phyloP scores from a whole-genome alignment of 495 filamentous ascomycete species.

The Neohortaea acidophila region DNA sequence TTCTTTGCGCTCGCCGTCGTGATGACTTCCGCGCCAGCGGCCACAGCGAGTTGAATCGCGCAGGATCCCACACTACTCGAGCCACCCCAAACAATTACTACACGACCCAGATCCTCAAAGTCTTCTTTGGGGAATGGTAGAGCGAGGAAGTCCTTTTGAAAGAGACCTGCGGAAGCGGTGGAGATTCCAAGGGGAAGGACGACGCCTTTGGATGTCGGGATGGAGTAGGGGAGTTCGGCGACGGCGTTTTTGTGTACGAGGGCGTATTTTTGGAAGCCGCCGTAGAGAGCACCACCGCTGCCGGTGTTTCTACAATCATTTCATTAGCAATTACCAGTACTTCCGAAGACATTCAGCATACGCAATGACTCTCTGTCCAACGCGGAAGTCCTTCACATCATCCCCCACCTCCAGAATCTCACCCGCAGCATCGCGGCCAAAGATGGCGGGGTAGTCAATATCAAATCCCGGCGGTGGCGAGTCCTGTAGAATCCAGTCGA shows the following conservation, averaged over 20 bases:
- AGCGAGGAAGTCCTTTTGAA: constrained; percentile 27
- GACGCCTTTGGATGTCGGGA: constrained; percentile 30
- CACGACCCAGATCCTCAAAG: constrained; percentile 17
- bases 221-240: constrained; percentile 27
- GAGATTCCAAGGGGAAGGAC: constrained; percentile 35
- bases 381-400: constrained; percentile 18
- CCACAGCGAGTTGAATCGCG: constrained; percentile 27
- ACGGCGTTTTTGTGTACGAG: constrained; percentile 13
- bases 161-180: constrained; percentile 35
- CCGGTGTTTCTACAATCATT: constrained; percentile 3
- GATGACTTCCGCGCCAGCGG: constrained; percentile 25
- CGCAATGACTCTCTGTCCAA: constrained; percentile 22
- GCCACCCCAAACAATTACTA: constrained; percentile 29
- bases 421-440: constrained; percentile 23
- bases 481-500: constrained; percentile 20
- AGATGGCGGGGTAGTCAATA: constrained; percentile 16
- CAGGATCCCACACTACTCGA: constrained; percentile 26
- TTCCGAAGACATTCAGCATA: constrained; percentile 1
- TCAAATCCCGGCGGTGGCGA: constrained; percentile 7
- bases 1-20: constrained; percentile 25
- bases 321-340: constrained; percentile 2
- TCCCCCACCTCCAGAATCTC: constrained; percentile 21
- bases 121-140: constrained; percentile 13
- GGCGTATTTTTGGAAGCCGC: constrained; percentile 13
- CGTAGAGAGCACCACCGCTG: constrained; percentile 7